Percentiles rank a stretch among this genome's conserved stretches.
Evolutionary conservation across 2,329 filamentous ascomycete species (phyloP).

Genomic region (Leptographium galeiforme): DNA sequence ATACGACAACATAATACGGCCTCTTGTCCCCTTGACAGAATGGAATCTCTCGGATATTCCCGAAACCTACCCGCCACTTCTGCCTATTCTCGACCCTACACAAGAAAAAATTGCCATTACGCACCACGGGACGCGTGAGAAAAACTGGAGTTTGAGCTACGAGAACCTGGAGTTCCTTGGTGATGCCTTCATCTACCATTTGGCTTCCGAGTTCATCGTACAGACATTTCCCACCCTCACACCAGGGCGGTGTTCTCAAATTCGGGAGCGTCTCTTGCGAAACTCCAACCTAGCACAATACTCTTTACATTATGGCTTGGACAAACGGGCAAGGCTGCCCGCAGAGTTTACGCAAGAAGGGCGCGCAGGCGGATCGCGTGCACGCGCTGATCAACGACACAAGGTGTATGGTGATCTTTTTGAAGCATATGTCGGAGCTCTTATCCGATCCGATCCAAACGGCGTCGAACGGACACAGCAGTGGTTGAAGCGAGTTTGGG

Average conservation of each 20-base stretch:
- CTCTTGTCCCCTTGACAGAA: slow-evolving; percentile 9
- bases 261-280: slow-evolving; percentile 67
- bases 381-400: slow-evolving; percentile 37
- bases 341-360: slow-evolving; percentile 25
- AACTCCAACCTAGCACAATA: slow-evolving; percentile 66
- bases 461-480: slow-evolving; percentile 48
- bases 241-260: slow-evolving; percentile 57
- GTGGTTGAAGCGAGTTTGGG: slow-evolving; percentile 71
- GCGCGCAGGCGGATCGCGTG: slow-evolving; percentile 22
- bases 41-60: slow-evolving; percentile 40
- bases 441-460: slow-evolving; percentile 53
- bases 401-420: slow-evolving; percentile 82
- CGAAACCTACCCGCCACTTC: slow-evolving; percentile 40
- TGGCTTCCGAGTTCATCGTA: slow-evolving; percentile 60
- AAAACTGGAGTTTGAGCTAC: slow-evolving; percentile 40
- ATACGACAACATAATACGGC: slow-evolving; percentile 1
- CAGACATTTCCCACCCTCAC: slow-evolving; percentile 52
- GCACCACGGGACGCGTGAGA: slow-evolving; percentile 35
- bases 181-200: slow-evolving; percentile 65
- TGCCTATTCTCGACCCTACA: slow-evolving; percentile 42
- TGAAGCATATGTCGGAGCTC: slow-evolving; percentile 75
- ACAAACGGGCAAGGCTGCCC: slow-evolving; percentile 47
- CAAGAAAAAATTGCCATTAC: slow-evolving; percentile 54
- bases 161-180: slow-evolving; percentile 82
- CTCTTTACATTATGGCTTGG: slow-evolving; percentile 56